Percentiles rank a stretch among this genome's conserved stretches.
These are phyloP conservation scores for Xylaria polymorpha DNA, from an alignment of 2,329 filamentous ascomycete species.

Conservation along the genomic window DNA sequence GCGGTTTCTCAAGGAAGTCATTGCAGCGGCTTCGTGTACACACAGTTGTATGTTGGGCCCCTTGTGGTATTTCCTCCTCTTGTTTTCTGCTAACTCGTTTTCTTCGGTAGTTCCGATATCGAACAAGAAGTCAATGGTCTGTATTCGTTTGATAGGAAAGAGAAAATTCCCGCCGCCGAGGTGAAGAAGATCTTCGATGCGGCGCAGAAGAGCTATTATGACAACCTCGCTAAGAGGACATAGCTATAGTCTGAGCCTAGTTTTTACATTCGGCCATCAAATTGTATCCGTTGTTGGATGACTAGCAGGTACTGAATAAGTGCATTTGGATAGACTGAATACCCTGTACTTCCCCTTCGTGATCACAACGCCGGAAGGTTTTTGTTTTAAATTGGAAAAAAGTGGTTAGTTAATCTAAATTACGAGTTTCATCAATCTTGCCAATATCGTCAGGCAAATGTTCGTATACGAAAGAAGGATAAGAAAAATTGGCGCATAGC, in stretches of 20 bases:
- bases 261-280: not conserved
- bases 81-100: slow-evolving; percentile 13
- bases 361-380: not conserved
- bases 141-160: slow-evolving; percentile 70
- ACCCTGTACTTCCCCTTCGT: not conserved
- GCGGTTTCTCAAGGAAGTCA: slow-evolving; percentile 68
- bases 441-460: not conserved
- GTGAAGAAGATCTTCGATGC: slow-evolving; percentile 69
- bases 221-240: slow-evolving; percentile 40
- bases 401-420: not conserved
- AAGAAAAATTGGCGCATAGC: not conserved
- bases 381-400: no score
- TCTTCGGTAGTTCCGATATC: slow-evolving; percentile 61
- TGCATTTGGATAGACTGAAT: not conserved
- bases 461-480: not conserved
- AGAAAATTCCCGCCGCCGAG: slow-evolving; percentile 68
- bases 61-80: not conserved
- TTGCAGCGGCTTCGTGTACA: slow-evolving; percentile 71
- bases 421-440: not conserved
- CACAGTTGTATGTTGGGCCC: slow-evolving; percentile 62
- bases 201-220: slow-evolving; percentile 61
- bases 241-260: not conserved
- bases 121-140: slow-evolving; percentile 77
- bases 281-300: not conserved
- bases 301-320: no score